phyloP scores from a whole-genome alignment of 2,329 filamentous ascomycete genomes.

The Talaromyces funiculosus region DNA sequence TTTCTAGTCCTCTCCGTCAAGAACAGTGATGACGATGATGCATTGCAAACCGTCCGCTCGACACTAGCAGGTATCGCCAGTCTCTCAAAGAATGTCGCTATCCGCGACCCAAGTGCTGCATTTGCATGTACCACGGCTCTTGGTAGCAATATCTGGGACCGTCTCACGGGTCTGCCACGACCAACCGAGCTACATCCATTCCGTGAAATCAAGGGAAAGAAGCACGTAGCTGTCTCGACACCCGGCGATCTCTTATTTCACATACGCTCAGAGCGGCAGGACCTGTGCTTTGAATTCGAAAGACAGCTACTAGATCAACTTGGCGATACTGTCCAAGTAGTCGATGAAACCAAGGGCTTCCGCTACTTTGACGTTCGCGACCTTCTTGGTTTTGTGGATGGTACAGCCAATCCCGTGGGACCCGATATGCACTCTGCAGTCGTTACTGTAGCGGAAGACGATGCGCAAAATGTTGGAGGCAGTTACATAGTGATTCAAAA shows the following conservation, averaged over 20 bases:
- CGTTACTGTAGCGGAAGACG: slow-evolving; percentile 33
- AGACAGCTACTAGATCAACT: slow-evolving; percentile 48
- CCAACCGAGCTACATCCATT: slow-evolving; percentile 52
- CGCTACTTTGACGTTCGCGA: slow-evolving; percentile 57
- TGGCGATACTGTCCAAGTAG: slow-evolving; percentile 43
- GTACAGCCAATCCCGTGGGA: slow-evolving; percentile 54
- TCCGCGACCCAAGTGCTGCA: slow-evolving; percentile 43
- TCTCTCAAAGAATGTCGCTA: slow-evolving; percentile 50
- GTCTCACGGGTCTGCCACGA: slow-evolving; percentile 39
- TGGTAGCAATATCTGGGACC: slow-evolving; percentile 49
- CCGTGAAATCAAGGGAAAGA: slow-evolving; percentile 41
- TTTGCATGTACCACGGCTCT: slow-evolving; percentile 53
- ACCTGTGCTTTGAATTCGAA: slow-evolving; percentile 56
- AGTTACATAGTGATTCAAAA: slow-evolving; percentile 58
- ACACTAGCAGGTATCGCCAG: slow-evolving; percentile 41
- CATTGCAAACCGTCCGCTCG: slow-evolving; percentile 41
- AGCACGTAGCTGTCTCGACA: slow-evolving; percentile 51
- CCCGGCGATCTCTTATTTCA: slow-evolving; percentile 55
- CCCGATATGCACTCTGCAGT: slow-evolving; percentile 39
- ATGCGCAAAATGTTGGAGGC: slow-evolving; percentile 32
- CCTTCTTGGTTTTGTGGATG: slow-evolving; percentile 56
- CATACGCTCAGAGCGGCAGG: slow-evolving; percentile 52
- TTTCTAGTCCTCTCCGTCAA: slow-evolving; percentile 49
- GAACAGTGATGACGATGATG: slow-evolving; percentile 21
- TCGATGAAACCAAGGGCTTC: slow-evolving; percentile 53